Conservation (phyloP, 129 eudicot species). For the Flaveria linearis region DNA sequence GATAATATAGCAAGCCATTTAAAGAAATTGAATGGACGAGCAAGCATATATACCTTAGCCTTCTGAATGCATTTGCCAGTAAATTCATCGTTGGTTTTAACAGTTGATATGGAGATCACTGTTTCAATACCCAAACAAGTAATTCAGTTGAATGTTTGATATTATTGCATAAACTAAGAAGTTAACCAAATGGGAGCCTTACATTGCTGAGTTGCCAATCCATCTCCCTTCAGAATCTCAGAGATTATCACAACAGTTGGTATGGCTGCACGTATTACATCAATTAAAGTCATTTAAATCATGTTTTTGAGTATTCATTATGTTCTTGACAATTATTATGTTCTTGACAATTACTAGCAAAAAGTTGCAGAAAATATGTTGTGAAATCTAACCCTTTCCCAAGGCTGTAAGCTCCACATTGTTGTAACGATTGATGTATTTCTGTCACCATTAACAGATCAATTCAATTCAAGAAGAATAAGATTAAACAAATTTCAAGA, state of each 20-base stretch:
- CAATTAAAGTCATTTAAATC: background rate
- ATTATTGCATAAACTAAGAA: background rate
- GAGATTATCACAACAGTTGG: conserved; percentile 37
- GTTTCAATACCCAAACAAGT: background rate
- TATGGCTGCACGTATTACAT: conserved; percentile 30
- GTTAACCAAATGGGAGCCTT: conserved; percentile 1
- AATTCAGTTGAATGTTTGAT: conserved; percentile 16
- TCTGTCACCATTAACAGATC: conserved; percentile 19
- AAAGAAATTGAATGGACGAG: background rate
- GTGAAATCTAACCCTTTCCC: conserved; percentile 37
- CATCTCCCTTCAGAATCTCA: conserved; percentile 34
- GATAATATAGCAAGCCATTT: background rate
- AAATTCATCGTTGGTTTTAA: conserved; percentile 25
- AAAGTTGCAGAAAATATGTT: background rate
- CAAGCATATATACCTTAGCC: conserved; percentile 28
- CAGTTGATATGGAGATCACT: conserved; percentile 36
- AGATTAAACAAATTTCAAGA: background rate
- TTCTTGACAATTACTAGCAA: conserved; percentile 11
- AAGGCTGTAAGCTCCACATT: conserved; percentile 35
- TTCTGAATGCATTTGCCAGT: conserved; percentile 25
- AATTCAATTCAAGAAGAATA: conserved; percentile 2
- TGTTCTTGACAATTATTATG: conserved; percentile 18
- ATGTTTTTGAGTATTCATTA: background rate
- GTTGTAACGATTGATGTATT: conserved; percentile 28
- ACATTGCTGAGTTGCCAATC: conserved; percentile 39